Conservation (phyloP, 1,284 basidiomycete species). For the Fomitopsis pinicola region DNA sequence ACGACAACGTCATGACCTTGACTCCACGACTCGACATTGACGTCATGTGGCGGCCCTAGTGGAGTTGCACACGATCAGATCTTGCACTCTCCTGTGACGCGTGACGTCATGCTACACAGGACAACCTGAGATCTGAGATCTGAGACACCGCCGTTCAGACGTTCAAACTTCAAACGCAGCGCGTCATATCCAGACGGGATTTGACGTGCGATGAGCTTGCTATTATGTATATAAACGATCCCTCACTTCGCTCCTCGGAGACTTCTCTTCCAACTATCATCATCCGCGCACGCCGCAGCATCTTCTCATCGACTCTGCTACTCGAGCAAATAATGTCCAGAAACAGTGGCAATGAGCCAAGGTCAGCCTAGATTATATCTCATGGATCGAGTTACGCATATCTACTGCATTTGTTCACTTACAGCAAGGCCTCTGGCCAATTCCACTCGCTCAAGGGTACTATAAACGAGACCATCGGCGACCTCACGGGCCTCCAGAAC, state of each 20-base stretch:
- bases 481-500: conserved; percentile 39
- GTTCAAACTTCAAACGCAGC: neutral
- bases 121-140: neutral
- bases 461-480: conserved; percentile 53
- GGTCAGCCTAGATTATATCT: conserved; percentile 7
- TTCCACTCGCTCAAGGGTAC: conserved; percentile 58
- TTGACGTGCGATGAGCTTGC: neutral
- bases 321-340: conserved; percentile 8
- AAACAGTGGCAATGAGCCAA: conserved; percentile 17
- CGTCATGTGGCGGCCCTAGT: neutral
- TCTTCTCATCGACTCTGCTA: neutral
- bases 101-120: neutral
- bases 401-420: neutral
- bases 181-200: neutral
- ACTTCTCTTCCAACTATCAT: neutral
- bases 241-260: neutral
- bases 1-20: neutral
- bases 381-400: neutral
- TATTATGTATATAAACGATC: neutral
- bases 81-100: neutral
- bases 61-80: neutral
- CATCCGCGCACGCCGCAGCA: neutral
- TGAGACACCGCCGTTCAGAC: no score
- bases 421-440: conserved; percentile 61
- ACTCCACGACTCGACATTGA: neutral